Base-by-base conservation (phyloP, 2,329 filamentous ascomycete species). In the Aspergillus tanneri region DNA sequence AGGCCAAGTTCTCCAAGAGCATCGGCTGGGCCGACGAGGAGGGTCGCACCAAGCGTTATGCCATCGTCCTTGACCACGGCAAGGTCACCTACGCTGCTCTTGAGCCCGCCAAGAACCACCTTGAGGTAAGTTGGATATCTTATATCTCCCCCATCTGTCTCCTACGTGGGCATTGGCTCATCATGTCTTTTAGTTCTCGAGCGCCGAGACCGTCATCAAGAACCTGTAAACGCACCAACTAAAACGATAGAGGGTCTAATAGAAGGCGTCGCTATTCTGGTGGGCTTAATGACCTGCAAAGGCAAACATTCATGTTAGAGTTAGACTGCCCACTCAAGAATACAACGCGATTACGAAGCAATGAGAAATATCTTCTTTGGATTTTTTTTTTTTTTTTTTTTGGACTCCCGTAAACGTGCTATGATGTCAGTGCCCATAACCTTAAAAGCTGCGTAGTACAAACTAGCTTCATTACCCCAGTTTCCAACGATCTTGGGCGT, bases 11-110 rank as follows among this genome's bases (percentile, higher is more conserved):
- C 80, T 86, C 83, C 71, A 84, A 86, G 77, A 79, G 78, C 66
- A 80, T 91, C 60, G 89, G 86, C 69, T 95, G 89, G 89, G 81
- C 79, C 55, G 75, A 82, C 38, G 78, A 76, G 16, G 86, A 84
- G 50, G 86, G 88, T 65, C 81, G 89, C 57, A 90, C 87, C 57
- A 83, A 81, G 54, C 81, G 90, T 54, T 95, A 88, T 75, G 90
- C 87, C 61, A 81, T 95, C 69, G 76, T 91, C 62, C 73, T 95
- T 59, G 89, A 91, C 74, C 78, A 95, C 70, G 89, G 89, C 71
- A 92, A 88, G 77, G 80, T 95, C 63, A 77, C 75, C 64, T 95
- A 95, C 70, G 87, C 88, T 52, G 87, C 86, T 72, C 85, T 82
- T 63, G 89, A 95, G 75, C 69, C 67, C 54, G 79, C 57, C 38